Evolutionary conservation across 78 protist species (phyloP), one percentile per base, ranked within the genome.

Genomic region (Cyanophora paradoxa): DNA sequence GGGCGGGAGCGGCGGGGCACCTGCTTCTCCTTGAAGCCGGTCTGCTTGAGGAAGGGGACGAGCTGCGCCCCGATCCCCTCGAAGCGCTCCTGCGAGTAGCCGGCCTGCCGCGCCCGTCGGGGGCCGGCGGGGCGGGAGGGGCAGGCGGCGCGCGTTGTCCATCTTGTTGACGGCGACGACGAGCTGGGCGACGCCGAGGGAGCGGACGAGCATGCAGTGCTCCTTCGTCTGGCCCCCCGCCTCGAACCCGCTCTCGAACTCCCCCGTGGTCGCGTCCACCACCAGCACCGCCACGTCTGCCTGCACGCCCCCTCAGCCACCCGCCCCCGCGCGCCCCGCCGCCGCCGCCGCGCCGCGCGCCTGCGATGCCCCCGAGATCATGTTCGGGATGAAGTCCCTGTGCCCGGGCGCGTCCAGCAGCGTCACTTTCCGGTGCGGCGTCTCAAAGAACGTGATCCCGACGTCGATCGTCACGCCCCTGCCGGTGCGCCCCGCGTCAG

Each of bases 351-450:
- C 30, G n/a, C 8, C 28, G 59, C 13, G 1, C 13, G 78, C 89
- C 85, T 90, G 98, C 6, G 94, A 64, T 1, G 96, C 91, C 31
- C 98, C 98, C 10, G 87, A 57, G 44, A 93, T 90, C 97, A 91
- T 94, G 74, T 87, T 88, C 20, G 94, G 94, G 2, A 97, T 84
- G 63, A 93, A 97, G 58, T 96, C 99, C 1, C 86, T 42, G 75
- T 97, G 99, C 13, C 99, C 99, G 30, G 99, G 99, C 10, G 99
- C 95, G 52, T 97, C 99, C 31, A 97, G 72, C 24, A 95, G 63
- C n/a, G 96, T 87, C 33, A 97, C 75, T n/a, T 33, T 48, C 30
- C 79, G 1, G 48, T 71, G 50, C 3, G 30, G 64, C 19, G 94
- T 88, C 44, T 83, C 85, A 59, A 94, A 88, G 39, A 39, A 33